Conservation (phyloP, 1,284 basidiomycete species). For the Cystobasidium slooffiae region DNA sequence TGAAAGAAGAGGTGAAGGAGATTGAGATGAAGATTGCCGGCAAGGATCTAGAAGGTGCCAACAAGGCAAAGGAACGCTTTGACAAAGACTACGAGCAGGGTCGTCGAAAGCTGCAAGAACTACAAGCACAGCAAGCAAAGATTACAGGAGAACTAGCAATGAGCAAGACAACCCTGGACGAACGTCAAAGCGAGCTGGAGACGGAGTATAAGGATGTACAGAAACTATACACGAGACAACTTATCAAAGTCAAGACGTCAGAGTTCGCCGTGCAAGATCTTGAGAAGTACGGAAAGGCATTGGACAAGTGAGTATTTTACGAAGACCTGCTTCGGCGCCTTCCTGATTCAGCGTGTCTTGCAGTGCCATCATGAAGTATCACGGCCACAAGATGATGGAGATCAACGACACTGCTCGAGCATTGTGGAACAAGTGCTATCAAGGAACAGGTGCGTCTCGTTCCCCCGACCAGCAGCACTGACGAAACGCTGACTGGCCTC, state of each 20-base stretch:
- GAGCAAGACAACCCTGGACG: constrained; percentile 70
- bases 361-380: constrained; percentile 97
- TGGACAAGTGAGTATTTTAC: constrained; percentile 73
- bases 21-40: constrained; percentile 74
- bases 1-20: constrained; percentile 69
- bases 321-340: not conserved
- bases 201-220: constrained; percentile 86
- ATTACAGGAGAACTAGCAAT: constrained; percentile 80
- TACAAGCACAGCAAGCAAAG: constrained; percentile 74
- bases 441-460: constrained; percentile 80
- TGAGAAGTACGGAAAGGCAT: constrained; percentile 94
- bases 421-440: constrained; percentile 98
- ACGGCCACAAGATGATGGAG: constrained; percentile 99
- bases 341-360: not conserved
- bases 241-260: constrained; percentile 95
- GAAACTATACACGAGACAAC: constrained; percentile 82
- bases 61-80: constrained; percentile 78
- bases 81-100: constrained; percentile 72
- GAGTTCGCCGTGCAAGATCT: constrained; percentile 93
- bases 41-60: constrained; percentile 79
- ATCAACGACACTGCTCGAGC: constrained; percentile 96
- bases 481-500: not conserved
- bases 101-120: constrained; percentile 64
- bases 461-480: not conserved
- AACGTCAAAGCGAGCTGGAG: constrained; percentile 70